Evolutionary conservation across 257 asterid species (phyloP).

Genomic region (Nicotiana attenuata): DNA sequence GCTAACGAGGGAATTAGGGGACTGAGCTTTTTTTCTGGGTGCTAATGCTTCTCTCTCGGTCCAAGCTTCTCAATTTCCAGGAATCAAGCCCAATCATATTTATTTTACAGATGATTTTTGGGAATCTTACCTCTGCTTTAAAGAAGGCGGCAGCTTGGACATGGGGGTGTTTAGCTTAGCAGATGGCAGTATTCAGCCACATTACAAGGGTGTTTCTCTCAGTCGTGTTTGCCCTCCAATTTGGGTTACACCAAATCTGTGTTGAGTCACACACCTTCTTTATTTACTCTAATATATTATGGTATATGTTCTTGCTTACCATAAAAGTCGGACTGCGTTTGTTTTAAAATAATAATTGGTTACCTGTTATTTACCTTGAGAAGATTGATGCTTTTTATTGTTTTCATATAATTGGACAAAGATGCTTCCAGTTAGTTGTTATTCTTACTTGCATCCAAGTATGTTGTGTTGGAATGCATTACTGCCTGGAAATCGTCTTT

Average conservation of each 20-base stretch:
- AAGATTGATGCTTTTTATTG: no score
- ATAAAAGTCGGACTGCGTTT: no score
- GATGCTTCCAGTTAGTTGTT: background rate
- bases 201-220: background rate
- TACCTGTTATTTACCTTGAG: no score
- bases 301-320: no score
- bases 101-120: background rate
- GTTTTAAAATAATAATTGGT: no score
- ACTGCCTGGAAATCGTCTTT: background rate
- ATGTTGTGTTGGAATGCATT: background rate
- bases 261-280: background rate
- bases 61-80: background rate
- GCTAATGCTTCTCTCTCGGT: background rate
- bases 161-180: background rate
- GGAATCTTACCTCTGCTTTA: no score
- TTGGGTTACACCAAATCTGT: background rate
- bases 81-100: background rate
- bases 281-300: background rate
- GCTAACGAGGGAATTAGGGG: background rate
- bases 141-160: background rate
- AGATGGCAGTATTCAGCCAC: background rate
- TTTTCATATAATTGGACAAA: background rate
- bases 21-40: background rate
- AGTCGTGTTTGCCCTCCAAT: background rate
- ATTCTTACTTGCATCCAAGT: background rate